Percentiles rank a stretch among this genome's conserved stretches.
phyloP scores from a whole-genome alignment of 2,329 filamentous ascomycete genomes.

The Aspergillus amoenus region DNA sequence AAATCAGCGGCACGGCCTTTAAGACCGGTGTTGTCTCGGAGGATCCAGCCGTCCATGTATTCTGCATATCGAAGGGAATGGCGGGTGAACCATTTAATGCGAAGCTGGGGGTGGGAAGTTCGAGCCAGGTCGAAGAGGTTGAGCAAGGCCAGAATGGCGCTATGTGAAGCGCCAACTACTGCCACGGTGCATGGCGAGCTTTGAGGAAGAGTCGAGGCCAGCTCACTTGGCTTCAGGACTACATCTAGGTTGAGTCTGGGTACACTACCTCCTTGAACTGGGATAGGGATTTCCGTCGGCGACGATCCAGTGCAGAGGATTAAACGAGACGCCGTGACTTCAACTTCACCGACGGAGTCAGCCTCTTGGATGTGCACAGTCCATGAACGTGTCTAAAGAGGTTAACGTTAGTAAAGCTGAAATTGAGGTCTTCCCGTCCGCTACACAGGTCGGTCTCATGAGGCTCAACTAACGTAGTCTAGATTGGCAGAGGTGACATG shows the following conservation, averaged over 20 bases:
- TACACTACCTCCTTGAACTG: constrained; percentile 40
- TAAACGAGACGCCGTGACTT: constrained; percentile 45
- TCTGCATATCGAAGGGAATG: constrained; percentile 61
- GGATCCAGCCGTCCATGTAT: constrained; percentile 62
- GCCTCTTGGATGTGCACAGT: constrained; percentile 31
- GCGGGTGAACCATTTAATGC: constrained; percentile 63
- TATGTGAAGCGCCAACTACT: constrained; percentile 63
- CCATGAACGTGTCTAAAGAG: constrained; percentile 30
- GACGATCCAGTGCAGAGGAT: constrained; percentile 61
- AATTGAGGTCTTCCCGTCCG: background rate
- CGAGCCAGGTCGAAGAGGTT: constrained; percentile 58
- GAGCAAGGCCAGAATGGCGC: constrained; percentile 61
- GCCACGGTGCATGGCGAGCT: constrained; percentile 47
- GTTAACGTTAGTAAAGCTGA: constrained; percentile 14
- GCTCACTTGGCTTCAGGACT: constrained; percentile 54
- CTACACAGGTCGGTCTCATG: background rate
- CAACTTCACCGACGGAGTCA: constrained; percentile 28
- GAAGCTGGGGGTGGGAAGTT: constrained; percentile 53
- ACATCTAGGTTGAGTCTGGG: constrained; percentile 54
- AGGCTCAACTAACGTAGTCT: constrained; percentile 26
- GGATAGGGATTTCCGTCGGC: constrained; percentile 48
- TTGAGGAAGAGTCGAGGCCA: constrained; percentile 43
- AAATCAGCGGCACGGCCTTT: constrained; percentile 62
- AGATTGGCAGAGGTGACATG: constrained; percentile 36
- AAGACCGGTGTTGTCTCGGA: constrained; percentile 64